These are phyloP conservation scores for Amoeboaphelidium protococcarum DNA, from an alignment of 371 early-diverging fungal genomes.

Conservation along the genomic window DNA sequence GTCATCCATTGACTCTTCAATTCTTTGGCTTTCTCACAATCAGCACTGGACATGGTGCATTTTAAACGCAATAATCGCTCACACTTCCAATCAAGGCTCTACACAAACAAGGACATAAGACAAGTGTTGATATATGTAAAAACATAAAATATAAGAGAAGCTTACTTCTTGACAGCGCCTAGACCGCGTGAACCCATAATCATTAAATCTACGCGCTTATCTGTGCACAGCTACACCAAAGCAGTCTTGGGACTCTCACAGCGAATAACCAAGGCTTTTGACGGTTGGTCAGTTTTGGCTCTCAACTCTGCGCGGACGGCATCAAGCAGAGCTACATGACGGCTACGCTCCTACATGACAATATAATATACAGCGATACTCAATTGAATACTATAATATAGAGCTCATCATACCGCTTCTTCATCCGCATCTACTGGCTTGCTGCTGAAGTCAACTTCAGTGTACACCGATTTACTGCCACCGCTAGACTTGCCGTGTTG, in stretches of 20 bases:
- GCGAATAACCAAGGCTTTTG: not conserved
- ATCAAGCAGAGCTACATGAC: not conserved
- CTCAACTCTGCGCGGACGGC: not conserved
- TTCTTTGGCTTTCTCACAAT: slow-evolving; percentile 4
- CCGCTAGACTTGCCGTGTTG: too few relatives aligned
- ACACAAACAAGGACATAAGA: too few relatives aligned
- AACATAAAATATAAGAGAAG: too few relatives aligned
- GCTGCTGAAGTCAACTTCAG: too few relatives aligned
- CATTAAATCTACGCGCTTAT: not conserved
- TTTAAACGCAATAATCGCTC: slow-evolving; percentile 4
- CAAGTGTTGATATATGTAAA: too few relatives aligned
- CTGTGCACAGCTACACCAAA: not conserved
- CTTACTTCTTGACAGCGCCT: not conserved
- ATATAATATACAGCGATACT: too few relatives aligned
- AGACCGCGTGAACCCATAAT: not conserved
- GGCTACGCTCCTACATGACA: not conserved
- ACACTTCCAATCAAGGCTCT: slow-evolving; percentile 6
- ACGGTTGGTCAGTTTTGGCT: too few relatives aligned
- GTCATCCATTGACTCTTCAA: too few relatives aligned
- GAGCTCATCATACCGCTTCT: not conserved
- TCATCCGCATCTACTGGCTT: not conserved
- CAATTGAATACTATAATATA: too few relatives aligned
- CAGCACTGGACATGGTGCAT: slow-evolving; percentile 5
- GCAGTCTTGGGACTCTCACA: not conserved
- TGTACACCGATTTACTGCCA: too few relatives aligned